Percentiles rank a stretch among this genome's conserved stretches.
Conservation (phyloP, 2,329 filamentous ascomycete species). For the Pseudocercospora vitis region DNA sequence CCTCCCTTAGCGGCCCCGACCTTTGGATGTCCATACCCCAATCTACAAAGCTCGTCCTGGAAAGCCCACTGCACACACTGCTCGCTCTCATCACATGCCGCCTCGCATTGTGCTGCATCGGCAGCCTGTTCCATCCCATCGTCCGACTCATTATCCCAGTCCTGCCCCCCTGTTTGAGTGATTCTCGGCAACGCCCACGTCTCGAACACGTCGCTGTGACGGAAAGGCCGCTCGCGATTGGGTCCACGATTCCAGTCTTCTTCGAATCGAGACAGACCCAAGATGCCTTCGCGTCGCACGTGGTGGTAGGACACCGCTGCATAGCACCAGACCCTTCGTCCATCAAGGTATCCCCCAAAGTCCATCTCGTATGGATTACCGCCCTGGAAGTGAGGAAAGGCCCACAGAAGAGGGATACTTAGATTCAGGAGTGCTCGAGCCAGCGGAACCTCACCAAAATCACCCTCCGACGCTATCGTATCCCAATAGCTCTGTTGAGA, state of each 20-base stretch:
- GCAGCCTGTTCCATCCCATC: not conserved
- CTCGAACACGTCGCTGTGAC: not conserved
- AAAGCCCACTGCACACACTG: not conserved
- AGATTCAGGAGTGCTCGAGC: conserved; percentile 27
- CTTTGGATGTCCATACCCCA: not conserved
- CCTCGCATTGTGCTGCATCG: not conserved
- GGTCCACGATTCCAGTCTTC: conserved; percentile 21
- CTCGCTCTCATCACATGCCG: not conserved
- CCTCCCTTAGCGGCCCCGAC: not conserved
- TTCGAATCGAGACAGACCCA: conserved; percentile 29
- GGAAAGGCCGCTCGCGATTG: not conserved
- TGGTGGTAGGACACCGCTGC: conserved; percentile 31
- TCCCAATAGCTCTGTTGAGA: conserved; percentile 25
- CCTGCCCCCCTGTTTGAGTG: not conserved
- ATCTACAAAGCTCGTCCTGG: not conserved
- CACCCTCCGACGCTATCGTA: conserved; percentile 15
- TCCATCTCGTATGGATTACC: conserved; percentile 24
- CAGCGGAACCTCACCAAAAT: conserved; percentile 28
- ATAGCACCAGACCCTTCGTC: conserved; percentile 28
- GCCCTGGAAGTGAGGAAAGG: conserved; percentile 26
- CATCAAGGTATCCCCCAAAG: conserved; percentile 18
- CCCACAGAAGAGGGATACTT: conserved; percentile 23
- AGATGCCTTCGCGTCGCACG: conserved; percentile 20
- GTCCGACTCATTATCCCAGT: not conserved
- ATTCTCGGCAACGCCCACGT: not conserved